Percentiles rank a stretch among this genome's conserved stretches.
Conservation (phyloP, 352 stramenopile genomes). For the Globisporangium spinosum region DNA sequence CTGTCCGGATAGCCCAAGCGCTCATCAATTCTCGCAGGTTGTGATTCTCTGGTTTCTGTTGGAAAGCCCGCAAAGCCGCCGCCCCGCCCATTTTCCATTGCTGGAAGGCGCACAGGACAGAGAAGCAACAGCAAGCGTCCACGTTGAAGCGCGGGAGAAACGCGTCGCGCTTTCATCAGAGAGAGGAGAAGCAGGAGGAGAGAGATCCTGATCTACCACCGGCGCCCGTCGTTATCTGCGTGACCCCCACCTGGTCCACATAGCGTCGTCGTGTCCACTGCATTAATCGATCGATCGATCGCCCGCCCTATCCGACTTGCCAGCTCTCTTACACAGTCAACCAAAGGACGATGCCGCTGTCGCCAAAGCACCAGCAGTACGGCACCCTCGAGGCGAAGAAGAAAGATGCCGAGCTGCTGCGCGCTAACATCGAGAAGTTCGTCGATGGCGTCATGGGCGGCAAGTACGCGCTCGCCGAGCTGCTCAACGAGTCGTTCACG, state of each 20-base stretch:
- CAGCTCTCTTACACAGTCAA: neutral
- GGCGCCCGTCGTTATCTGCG: neutral
- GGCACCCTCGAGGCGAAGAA: constrained; percentile 40
- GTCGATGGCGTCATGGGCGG: constrained; percentile 78
- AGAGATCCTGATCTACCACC: neutral
- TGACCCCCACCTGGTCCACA: neutral
- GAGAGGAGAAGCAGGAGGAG: neutral
- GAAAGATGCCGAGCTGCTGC: constrained; percentile 49
- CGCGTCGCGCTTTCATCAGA: neutral
- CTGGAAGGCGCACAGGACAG: constrained; percentile 1
- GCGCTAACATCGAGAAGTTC: constrained; percentile 77
- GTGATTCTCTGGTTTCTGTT: neutral
- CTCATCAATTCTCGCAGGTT: neutral
- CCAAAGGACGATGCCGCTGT: constrained; percentile 22
- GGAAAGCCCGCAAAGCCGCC: neutral
- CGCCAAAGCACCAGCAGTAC: constrained; percentile 25
- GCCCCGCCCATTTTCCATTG: neutral
- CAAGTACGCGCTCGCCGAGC: constrained; percentile 48
- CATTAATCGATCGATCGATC: neutral
- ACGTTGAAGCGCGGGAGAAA: constrained; percentile 8
- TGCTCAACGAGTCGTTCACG: constrained; percentile 81
- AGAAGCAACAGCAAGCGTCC: neutral
- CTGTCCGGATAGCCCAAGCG: neutral
- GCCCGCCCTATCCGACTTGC: neutral
- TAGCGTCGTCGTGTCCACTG: neutral